A percentile compares a stretch with the other conserved stretches of the same genome.
phyloP scores from a whole-genome alignment of 148 eudicot species.

The Rhododendron kiyosumense region DNA sequence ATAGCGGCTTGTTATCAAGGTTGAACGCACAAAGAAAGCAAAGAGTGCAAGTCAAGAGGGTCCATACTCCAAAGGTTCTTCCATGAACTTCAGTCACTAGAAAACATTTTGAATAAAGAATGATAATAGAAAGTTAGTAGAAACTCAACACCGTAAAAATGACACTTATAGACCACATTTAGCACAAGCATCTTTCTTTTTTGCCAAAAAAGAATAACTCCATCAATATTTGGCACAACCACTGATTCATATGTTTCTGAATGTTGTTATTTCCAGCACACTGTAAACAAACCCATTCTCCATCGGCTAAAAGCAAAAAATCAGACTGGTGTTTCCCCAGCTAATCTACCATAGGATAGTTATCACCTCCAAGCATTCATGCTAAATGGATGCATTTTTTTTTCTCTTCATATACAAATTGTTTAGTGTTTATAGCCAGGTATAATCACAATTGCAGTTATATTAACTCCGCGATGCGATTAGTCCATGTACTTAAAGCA shows the following conservation, averaged over 20 bases:
- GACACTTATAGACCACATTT: not conserved
- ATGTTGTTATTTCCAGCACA: not conserved
- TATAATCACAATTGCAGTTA: not conserved
- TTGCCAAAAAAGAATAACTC: not conserved
- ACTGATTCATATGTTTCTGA: not conserved
- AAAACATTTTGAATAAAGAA: conserved; percentile 14
- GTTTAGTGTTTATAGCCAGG: not conserved
- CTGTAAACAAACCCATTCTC: not conserved
- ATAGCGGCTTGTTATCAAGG: conserved; percentile 90
- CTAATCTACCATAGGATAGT: too few species aligned
- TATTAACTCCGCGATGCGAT: not conserved
- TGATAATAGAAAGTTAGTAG: conserved; percentile 1
- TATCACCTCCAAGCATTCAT: not conserved
- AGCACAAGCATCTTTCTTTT: not conserved
- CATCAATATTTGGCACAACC: not conserved
- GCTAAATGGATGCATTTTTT: not conserved
- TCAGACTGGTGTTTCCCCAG: not conserved
- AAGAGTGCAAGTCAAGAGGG: conserved; percentile 89
- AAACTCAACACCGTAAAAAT: not conserved
- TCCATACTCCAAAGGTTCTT: conserved; percentile 93
- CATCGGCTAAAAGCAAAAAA: not conserved
- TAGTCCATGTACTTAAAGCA: not conserved
- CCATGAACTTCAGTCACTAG: conserved; percentile 96
- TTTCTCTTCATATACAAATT: not conserved
- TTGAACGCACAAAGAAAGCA: conserved; percentile 89